These are phyloP conservation scores for Saturnispora sanitii DNA, from an alignment of 805 yeast genomes.

Conservation along the genomic window DNA sequence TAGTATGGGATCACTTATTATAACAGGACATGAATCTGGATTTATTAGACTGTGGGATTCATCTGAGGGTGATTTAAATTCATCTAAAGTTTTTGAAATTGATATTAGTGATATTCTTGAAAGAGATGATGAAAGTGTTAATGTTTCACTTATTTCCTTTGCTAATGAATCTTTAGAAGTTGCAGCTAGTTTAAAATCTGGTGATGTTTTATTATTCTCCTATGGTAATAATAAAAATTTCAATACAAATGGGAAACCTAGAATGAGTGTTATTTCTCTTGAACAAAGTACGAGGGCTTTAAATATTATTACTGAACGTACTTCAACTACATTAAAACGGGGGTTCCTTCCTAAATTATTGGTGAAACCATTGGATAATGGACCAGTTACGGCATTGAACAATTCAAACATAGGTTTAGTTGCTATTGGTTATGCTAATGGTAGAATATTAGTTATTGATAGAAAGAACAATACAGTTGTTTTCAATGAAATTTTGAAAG, in stretches of 20 bases:
- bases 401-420: slow-evolving; percentile 78
- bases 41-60: slow-evolving; percentile 78
- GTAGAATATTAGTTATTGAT: slow-evolving; percentile 68
- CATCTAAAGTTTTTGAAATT: slow-evolving; percentile 49
- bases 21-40: slow-evolving; percentile 85
- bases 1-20: slow-evolving; percentile 48
- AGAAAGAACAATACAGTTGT: slow-evolving; percentile 55
- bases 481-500: slow-evolving; percentile 27
- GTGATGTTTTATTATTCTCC: slow-evolving; percentile 64
- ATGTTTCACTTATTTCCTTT: slow-evolving; percentile 54
- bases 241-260: not conserved
- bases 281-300: slow-evolving; percentile 13
- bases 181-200: slow-evolving; percentile 54
- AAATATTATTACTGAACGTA: slow-evolving; percentile 43
- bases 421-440: slow-evolving; percentile 67
- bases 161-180: slow-evolving; percentile 72
- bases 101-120: slow-evolving; percentile 40
- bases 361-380: slow-evolving; percentile 31
- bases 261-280: slow-evolving; percentile 6
- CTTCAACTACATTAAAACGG: slow-evolving; percentile 39
- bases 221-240: slow-evolving; percentile 5
- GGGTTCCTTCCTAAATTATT: slow-evolving; percentile 56
- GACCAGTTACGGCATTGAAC: slow-evolving; percentile 48
- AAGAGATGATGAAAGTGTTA: slow-evolving; percentile 33
- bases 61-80: slow-evolving; percentile 61